Conservation (phyloP, 73 alveolate genomes). For the Tetrahymena borealis region DNA sequence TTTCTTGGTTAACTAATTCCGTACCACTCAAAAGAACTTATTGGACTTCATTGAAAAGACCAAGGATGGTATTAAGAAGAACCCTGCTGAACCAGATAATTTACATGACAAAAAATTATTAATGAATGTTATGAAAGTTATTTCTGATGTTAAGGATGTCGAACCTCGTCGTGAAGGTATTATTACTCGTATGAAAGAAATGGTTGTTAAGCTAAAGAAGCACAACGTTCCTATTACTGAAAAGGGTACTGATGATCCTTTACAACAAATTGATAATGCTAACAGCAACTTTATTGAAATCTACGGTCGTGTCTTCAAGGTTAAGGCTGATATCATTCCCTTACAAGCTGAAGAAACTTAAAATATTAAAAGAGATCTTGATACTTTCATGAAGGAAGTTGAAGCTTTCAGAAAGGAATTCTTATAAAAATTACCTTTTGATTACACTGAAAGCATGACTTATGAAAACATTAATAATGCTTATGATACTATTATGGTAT, state of each 20-base stretch:
- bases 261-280: conserved; percentile 61
- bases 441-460: conserved; percentile 61
- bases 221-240: conserved; percentile 77
- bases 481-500: conserved; percentile 72
- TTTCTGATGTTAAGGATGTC: conserved; percentile 87
- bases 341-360: conserved; percentile 92
- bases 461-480: conserved; percentile 71
- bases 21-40: conserved; percentile 74
- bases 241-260: conserved; percentile 51
- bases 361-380: conserved; percentile 83
- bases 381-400: conserved; percentile 77
- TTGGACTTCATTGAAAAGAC: conserved; percentile 85
- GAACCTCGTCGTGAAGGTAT: conserved; percentile 68
- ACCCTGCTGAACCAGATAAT: conserved; percentile 69
- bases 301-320: conserved; percentile 90
- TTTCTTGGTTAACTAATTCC: conserved; percentile 80
- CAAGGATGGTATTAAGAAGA: conserved; percentile 75
- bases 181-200: conserved; percentile 75
- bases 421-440: conserved; percentile 78
- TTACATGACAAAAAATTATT: conserved; percentile 68
- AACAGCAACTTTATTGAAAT: conserved; percentile 90
- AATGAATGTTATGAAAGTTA: conserved; percentile 89
- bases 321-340: conserved; percentile 96
- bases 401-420: conserved; percentile 90
- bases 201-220: conserved; percentile 66